Base-by-base conservation (phyloP, 345 rosid genomes). In the Ricinus communis region DNA sequence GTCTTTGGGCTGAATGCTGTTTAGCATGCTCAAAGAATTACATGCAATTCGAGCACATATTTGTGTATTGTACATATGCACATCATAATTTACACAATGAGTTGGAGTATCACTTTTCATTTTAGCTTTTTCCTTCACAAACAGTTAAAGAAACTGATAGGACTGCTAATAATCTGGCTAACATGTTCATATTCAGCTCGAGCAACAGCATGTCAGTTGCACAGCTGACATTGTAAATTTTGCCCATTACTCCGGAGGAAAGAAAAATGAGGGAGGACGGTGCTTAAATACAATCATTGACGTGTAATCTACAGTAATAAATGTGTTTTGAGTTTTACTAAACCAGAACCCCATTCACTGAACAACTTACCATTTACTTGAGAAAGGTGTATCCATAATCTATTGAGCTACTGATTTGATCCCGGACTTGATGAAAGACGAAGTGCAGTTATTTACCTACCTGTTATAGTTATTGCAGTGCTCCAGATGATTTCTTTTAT, bases 381-480 rank as follows among this genome's bases (percentile, higher is more conserved):
- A n/a, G n/a, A n/a, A n/a, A n/a, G n/a, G n/a, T n/a, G n/a, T n/a
- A n/a, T n/a, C n/a, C n/a, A n/a, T n/a, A n/a, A n/a, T n/a, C 25
- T 30, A 31, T 59, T 46, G 0, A 38, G 71, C 50, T 40, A 13
- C 66, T 46, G 30, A 59, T 19, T 25, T 45, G 54, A 25, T 46
- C 31, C 50, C 33, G 31, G 28, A 31, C 30, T 14, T 46, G 65
- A 59, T 59, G 31, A 70, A 59, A 59, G 74, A 16, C n/a, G n/a
- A n/a, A n/a, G n/a, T n/a, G n/a, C n/a, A n/a, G n/a, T n/a, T n/a
- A n/a, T n/a, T n/a, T n/a, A n/a, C n/a, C 40, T 8, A 16, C 47
- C 43, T 24, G 22, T 14, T 40, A 1, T 33, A 24, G 28, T 52
- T 51, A 25, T 8, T 41, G 27, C 28, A 30, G 30, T 11, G 57